These are phyloP conservation scores for Hymenoscyphus linearis DNA, from an alignment of 2,329 filamentous ascomycete species.

Conservation along the genomic window DNA sequence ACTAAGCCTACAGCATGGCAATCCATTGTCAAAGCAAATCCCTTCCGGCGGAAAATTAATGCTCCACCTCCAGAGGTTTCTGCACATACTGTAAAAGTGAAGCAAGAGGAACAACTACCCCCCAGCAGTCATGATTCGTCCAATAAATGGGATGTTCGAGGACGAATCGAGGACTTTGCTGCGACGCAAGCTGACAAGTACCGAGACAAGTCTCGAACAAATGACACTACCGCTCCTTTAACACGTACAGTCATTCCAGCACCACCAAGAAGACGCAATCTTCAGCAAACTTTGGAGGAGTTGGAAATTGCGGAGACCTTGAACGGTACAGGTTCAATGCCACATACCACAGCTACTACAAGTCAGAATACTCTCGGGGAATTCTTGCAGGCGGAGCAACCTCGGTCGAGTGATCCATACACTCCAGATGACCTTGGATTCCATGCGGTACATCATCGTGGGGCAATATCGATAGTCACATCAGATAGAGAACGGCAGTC, in stretches of 20 bases:
- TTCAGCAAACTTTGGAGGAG: conserved; percentile 53
- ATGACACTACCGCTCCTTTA: conserved; percentile 48
- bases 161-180: conserved; percentile 56
- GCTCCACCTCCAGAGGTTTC: conserved; percentile 31
- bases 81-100: conserved; percentile 21
- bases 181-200: conserved; percentile 55
- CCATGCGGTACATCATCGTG: conserved; percentile 25
- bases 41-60: conserved; percentile 26
- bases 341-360: neutral
- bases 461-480: conserved; percentile 27
- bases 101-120: conserved; percentile 7
- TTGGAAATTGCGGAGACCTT: conserved; percentile 15
- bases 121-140: conserved; percentile 17
- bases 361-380: neutral
- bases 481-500: conserved; percentile 14
- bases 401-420: conserved; percentile 24
- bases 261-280: conserved; percentile 51
- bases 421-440: conserved; percentile 23
- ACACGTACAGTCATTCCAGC: conserved; percentile 58
- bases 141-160: conserved; percentile 50
- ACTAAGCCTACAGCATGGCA: conserved; percentile 16
- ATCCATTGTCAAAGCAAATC: conserved; percentile 25
- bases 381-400: neutral
- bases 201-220: conserved; percentile 50
- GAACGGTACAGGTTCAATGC: neutral